These are phyloP conservation scores for Alternaria postmessia DNA, from an alignment of 2,329 filamentous ascomycete genomes.

Conservation along the genomic window DNA sequence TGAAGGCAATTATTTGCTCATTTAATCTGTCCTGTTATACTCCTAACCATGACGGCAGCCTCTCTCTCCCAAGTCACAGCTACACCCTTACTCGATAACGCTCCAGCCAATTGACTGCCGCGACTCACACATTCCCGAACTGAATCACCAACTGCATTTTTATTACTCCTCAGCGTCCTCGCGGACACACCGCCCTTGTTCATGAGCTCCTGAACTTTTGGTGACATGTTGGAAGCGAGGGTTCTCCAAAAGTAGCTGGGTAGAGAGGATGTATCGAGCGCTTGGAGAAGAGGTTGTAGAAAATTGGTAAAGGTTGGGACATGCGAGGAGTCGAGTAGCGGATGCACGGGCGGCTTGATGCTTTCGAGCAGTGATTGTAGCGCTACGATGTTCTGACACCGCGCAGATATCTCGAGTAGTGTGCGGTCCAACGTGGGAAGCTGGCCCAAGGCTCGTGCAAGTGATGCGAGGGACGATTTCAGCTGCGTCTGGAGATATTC, in stretches of 20 bases:
- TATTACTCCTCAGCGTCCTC: slow-evolving; percentile 79
- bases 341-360: slow-evolving; percentile 73
- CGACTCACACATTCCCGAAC: slow-evolving; percentile 83
- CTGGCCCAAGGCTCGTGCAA: slow-evolving; percentile 79
- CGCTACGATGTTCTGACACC: slow-evolving; percentile 91
- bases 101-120: slow-evolving; percentile 74
- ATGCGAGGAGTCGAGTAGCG: slow-evolving; percentile 60
- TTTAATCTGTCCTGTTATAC: slow-evolving; percentile 67
- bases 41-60: slow-evolving; percentile 92
- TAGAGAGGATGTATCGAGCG: slow-evolving; percentile 87
- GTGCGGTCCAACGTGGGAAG: slow-evolving; percentile 84
- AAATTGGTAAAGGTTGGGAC: slow-evolving; percentile 57
- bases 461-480: slow-evolving; percentile 76
- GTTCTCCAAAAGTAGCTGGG: slow-evolving; percentile 94
- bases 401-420: slow-evolving; percentile 78
- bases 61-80: slow-evolving; percentile 82
- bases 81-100: slow-evolving; percentile 56
- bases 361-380: slow-evolving; percentile 78
- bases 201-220: slow-evolving; percentile 84
- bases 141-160: slow-evolving; percentile 75
- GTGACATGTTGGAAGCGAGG: slow-evolving; percentile 78
- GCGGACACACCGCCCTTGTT: slow-evolving; percentile 83
- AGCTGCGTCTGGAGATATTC: slow-evolving; percentile 82
- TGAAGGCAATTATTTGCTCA: slow-evolving; percentile 13
- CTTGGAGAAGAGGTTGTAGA: slow-evolving; percentile 73